Evolutionary conservation across 73 alveolate genomes (phyloP).

Genomic region (Paramecium biaurelia): DNA sequence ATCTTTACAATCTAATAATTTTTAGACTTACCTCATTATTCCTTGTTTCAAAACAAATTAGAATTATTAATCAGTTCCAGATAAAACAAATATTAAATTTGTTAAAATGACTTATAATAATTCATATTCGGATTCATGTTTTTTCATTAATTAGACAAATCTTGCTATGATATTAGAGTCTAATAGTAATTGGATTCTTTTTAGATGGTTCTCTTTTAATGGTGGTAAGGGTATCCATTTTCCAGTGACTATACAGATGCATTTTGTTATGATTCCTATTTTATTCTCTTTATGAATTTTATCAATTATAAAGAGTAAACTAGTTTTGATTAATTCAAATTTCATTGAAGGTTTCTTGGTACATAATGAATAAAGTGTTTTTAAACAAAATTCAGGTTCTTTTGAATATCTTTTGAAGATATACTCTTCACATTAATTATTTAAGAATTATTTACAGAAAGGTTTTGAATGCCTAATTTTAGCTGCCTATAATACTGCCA

Average conservation of each 20-base stretch:
- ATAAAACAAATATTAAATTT: background rate
- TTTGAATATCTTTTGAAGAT: background rate
- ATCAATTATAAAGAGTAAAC: background rate
- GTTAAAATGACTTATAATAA: background rate
- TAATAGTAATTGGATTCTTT: background rate
- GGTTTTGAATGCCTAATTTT: background rate
- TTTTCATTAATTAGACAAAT: background rate
- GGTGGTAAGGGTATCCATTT: slow-evolving; percentile 20
- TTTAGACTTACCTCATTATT: background rate
- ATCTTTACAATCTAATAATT: background rate
- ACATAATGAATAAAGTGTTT: background rate
- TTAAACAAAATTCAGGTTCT: background rate
- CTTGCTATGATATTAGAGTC: background rate
- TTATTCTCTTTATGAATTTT: background rate
- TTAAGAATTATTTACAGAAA: background rate
- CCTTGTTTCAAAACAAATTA: background rate
- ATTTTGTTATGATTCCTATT: background rate
- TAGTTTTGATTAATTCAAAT: background rate
- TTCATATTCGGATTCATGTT: background rate
- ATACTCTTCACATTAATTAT: background rate
- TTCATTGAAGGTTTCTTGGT: background rate
- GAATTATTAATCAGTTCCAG: background rate
- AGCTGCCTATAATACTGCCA: background rate
- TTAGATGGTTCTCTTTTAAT: background rate
- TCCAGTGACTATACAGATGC: background rate